Conservation (phyloP, 116 monocot species). For the Phalaenopsis hybrid region DNA sequence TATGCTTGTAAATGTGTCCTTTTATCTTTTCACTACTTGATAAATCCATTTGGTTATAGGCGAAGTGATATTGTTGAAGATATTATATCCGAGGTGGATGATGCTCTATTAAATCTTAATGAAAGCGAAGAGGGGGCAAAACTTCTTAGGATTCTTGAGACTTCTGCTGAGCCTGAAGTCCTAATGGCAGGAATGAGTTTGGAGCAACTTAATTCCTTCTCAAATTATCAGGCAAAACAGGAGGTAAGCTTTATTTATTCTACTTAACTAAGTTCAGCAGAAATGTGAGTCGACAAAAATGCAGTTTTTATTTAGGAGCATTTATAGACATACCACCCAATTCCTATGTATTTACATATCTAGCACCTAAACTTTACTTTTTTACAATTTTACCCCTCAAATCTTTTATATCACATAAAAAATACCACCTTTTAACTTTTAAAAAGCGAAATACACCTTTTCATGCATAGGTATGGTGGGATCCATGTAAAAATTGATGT, state of each 20-base stretch:
- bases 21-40: neutral
- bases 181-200: conserved; percentile 87
- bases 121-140: conserved; percentile 77
- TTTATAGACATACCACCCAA: too few relatives aligned
- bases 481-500: too few relatives aligned
- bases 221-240: conserved; percentile 63
- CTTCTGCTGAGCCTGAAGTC: conserved; percentile 80
- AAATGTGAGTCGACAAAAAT: conserved; percentile 6
- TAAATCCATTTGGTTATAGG: conserved; percentile 28
- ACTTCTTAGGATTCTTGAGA: conserved; percentile 60
- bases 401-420: too few relatives aligned
- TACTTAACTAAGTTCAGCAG: neutral
- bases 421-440: too few relatives aligned
- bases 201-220: conserved; percentile 69
- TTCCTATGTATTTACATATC: too few relatives aligned
- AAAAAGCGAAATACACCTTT: too few relatives aligned
- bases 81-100: conserved; percentile 48
- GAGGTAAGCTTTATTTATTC: conserved; percentile 31
- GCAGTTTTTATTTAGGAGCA: neutral
- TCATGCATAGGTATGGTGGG: too few relatives aligned
- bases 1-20: neutral
- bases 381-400: too few relatives aligned
- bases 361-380: too few relatives aligned
- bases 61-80: conserved; percentile 57
- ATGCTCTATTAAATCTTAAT: conserved; percentile 18